Percentiles rank a stretch among this genome's conserved stretches.
Conservation (phyloP, 1,139 yeast species). For the Kurtzmaniella quercitrusa region DNA sequence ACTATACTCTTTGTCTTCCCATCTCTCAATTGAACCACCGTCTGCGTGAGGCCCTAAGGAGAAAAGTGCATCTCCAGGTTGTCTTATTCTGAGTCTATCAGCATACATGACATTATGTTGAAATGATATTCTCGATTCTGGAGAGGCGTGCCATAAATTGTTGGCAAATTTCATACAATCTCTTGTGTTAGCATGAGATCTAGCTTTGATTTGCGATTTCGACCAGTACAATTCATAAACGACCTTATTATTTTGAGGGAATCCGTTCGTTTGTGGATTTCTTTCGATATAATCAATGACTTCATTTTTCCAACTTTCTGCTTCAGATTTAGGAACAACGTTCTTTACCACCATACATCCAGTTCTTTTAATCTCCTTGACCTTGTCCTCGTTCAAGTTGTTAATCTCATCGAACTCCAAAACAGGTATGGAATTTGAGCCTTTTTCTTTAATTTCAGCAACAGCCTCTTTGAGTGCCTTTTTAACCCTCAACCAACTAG, state of each 20-base stretch:
- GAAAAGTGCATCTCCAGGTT: conserved; percentile 31
- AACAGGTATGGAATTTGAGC: conserved; percentile 15
- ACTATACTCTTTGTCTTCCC: conserved; percentile 41
- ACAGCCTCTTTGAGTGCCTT: conserved; percentile 15
- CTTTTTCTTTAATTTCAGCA: conserved; percentile 13
- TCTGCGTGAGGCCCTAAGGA: conserved; percentile 43
- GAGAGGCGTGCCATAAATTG: conserved; percentile 28
- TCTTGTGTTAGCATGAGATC: conserved; percentile 36
- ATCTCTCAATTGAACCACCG: conserved; percentile 44
- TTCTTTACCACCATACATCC: conserved; percentile 20
- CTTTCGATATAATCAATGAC: conserved; percentile 18
- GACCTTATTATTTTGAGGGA: conserved; percentile 26
- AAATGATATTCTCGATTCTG: conserved; percentile 20
- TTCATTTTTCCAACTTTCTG: conserved; percentile 17
- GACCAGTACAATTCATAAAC: conserved; percentile 42
- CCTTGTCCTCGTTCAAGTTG: conserved; percentile 6
- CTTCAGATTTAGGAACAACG: conserved; percentile 15
- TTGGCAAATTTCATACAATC: conserved; percentile 27
- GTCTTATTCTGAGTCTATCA: conserved; percentile 38
- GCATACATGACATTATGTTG: conserved; percentile 33
- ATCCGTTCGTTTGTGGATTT: conserved; percentile 29
- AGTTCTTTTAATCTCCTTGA: conserved; percentile 13
- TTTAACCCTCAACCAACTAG: conserved; percentile 20
- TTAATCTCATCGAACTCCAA: conserved; percentile 16
- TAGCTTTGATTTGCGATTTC: conserved; percentile 36